These are phyloP conservation scores for Cladophialophora yegresii DNA, from an alignment of 2,329 filamentous ascomycete genomes.

Conservation along the genomic window DNA sequence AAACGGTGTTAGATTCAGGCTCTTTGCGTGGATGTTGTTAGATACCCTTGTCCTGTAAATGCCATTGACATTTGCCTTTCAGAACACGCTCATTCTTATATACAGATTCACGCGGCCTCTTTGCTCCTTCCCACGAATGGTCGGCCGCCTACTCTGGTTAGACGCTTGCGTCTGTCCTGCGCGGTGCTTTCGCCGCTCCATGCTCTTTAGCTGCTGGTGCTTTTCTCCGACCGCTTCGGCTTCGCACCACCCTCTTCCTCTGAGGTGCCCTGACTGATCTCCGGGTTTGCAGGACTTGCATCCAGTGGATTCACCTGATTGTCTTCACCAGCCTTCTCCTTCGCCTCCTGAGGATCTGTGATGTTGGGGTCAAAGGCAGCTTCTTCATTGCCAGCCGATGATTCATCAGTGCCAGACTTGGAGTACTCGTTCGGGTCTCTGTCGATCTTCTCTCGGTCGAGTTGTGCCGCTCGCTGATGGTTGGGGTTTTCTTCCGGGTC, in stretches of 20 bases:
- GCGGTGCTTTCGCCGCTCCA: conserved; percentile 29
- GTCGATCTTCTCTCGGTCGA: conserved; percentile 64
- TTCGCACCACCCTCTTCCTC: conserved; percentile 48
- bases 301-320: conserved; percentile 56
- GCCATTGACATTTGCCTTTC: background rate
- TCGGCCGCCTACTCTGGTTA: background rate
- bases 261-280: conserved; percentile 55
- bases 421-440: conserved; percentile 67
- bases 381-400: conserved; percentile 57
- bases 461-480: conserved; percentile 27
- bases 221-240: conserved; percentile 43
- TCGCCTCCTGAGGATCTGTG: conserved; percentile 67
- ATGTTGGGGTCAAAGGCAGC: conserved; percentile 69
- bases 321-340: conserved; percentile 46
- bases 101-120: background rate
- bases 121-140: background rate
- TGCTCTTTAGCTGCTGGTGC: conserved; percentile 37
- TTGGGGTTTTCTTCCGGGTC: conserved; percentile 25
- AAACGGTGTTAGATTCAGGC: background rate
- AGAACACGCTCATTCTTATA: background rate
- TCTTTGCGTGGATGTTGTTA: background rate
- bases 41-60: background rate
- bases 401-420: conserved; percentile 66
- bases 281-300: conserved; percentile 62
- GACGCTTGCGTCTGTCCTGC: background rate